These are phyloP conservation scores for Wickerhamiella spandovensis DNA, from an alignment of 805 yeast genomes.

Conservation along the genomic window DNA sequence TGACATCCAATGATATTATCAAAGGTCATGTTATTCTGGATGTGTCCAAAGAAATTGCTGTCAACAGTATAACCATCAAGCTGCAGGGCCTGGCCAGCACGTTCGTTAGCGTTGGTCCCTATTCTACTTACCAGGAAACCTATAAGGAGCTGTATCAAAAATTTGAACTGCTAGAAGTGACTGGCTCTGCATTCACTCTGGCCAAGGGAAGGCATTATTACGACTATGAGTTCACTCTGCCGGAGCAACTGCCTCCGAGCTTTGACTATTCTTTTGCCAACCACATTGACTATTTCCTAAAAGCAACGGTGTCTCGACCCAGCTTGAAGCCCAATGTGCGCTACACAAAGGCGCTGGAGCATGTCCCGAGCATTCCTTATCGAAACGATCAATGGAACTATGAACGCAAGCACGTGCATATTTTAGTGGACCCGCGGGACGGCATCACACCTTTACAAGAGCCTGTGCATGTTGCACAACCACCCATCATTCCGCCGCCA, in stretches of 20 bases:
- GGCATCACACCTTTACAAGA: neutral
- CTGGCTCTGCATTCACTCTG: neutral
- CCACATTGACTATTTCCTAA: conserved; percentile 1
- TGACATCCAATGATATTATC: conserved; percentile 1
- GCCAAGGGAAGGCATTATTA: neutral
- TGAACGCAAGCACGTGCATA: neutral
- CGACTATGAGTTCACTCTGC: conserved; percentile 1
- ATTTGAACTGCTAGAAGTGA: neutral
- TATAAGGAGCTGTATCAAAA: conserved; percentile 3
- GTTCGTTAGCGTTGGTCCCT: neutral
- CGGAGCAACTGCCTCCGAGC: conserved; percentile 1
- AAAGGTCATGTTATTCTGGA: neutral
- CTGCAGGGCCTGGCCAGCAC: conserved; percentile 1
- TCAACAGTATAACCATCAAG: neutral
- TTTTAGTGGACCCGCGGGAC: neutral
- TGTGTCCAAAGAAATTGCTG: neutral
- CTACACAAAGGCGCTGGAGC: neutral
- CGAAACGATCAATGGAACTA: neutral
- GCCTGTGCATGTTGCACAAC: neutral
- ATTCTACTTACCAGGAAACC: neutral
- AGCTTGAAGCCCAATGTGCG: neutral
- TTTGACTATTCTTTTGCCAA: neutral
- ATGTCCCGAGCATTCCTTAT: neutral
- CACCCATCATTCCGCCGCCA: neutral
- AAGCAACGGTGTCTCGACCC: neutral